phyloP scores from a whole-genome alignment of 805 yeast species.

The Priceomyces melissophilus region DNA sequence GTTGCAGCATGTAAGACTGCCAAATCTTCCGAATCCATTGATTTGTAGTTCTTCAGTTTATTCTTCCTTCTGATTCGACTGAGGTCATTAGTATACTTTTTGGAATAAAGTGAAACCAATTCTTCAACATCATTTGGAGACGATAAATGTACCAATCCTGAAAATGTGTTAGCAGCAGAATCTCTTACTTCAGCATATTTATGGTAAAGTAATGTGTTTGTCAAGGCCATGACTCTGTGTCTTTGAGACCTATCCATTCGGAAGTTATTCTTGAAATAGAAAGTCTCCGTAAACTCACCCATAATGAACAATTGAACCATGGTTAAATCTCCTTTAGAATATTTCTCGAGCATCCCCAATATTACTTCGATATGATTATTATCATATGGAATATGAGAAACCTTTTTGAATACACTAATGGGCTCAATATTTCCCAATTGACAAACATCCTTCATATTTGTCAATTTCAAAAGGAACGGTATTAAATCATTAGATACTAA shows the following conservation, averaged over 20 bases:
- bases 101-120: constrained; percentile 39
- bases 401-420: constrained; percentile 39
- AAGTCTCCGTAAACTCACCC: constrained; percentile 65
- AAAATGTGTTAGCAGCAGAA: constrained; percentile 66
- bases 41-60: constrained; percentile 33
- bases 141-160: constrained; percentile 71
- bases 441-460: constrained; percentile 75
- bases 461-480: constrained; percentile 66
- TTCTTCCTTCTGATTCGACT: constrained; percentile 43
- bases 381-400: constrained; percentile 39
- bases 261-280: constrained; percentile 67
- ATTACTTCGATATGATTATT: constrained; percentile 17
- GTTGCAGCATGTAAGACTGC: constrained; percentile 76
- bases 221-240: constrained; percentile 45
- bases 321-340: constrained; percentile 27
- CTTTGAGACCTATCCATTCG: constrained; percentile 48
- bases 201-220: constrained; percentile 54
- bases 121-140: constrained; percentile 46
- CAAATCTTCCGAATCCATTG: constrained; percentile 36
- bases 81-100: constrained; percentile 23
- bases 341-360: constrained; percentile 39
- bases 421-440: constrained; percentile 64
- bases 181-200: constrained; percentile 72
- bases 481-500: constrained; percentile 49
- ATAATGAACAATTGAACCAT: constrained; percentile 57